Evolutionary conservation across 2,329 filamentous ascomycete species (phyloP).

Genomic region (Xylariomycetidae sp.): DNA sequence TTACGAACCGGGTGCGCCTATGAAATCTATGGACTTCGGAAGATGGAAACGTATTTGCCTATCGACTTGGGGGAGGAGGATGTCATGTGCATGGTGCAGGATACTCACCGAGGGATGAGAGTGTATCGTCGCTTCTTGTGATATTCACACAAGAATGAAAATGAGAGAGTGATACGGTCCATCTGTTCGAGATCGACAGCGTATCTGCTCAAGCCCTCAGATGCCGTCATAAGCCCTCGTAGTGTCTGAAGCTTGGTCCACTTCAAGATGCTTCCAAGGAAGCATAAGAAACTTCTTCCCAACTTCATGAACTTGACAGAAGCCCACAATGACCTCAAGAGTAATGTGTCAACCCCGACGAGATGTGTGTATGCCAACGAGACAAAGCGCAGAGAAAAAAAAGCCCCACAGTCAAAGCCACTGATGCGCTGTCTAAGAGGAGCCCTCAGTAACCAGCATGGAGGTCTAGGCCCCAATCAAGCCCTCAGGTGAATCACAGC

Average conservation of each 20-base stretch:
- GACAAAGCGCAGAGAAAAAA: constrained; percentile 9
- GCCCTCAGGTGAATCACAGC: constrained; percentile 53
- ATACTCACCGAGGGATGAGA: constrained; percentile 25
- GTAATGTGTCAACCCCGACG: constrained; percentile 29
- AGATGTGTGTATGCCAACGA: constrained; percentile 7
- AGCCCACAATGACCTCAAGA: constrained; percentile 30
- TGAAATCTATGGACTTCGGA: too few species aligned
- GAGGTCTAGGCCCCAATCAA: constrained; percentile 32
- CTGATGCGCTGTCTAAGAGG: constrained; percentile 5
- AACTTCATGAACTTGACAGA: constrained; percentile 22
- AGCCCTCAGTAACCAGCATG: constrained; percentile 22
- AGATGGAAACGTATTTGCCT: too few species aligned
- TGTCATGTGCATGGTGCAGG: too few species aligned
- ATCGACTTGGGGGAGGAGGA: too few species aligned
- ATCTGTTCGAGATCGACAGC: neutral
- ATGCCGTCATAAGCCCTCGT: constrained; percentile 30
- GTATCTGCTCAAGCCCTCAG: constrained; percentile 25
- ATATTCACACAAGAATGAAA: too few species aligned
- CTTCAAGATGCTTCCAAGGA: constrained; percentile 21
- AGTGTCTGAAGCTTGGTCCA: constrained; percentile 27
- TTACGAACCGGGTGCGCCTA: too few species aligned
- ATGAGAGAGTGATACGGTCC: too few species aligned
- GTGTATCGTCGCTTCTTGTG: too few species aligned
- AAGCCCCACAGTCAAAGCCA: constrained; percentile 11
- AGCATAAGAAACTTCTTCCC: constrained; percentile 27